phyloP scores from a whole-genome alignment of 495 filamentous ascomycete species.

The Penicillium coffeae region DNA sequence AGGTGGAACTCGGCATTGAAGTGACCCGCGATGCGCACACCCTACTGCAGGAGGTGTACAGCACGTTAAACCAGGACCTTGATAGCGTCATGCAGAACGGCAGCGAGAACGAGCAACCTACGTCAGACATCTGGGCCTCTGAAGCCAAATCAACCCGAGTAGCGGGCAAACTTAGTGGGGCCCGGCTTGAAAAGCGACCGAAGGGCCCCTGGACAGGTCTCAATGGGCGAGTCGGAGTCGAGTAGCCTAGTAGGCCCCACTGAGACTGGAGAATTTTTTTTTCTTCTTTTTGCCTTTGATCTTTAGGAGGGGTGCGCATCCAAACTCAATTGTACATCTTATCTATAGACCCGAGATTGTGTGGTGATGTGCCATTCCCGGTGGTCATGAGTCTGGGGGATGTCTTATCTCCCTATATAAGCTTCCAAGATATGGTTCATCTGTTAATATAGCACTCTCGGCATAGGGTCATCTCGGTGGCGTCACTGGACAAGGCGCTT shows the following conservation, averaged over 20 bases:
- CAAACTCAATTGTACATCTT: conserved; percentile 2
- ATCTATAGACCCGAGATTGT: too few relatives aligned
- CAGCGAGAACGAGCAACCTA: conserved; percentile 12
- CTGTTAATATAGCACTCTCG: too few relatives aligned
- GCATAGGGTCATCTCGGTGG: too few relatives aligned
- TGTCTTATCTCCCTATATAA: too few relatives aligned
- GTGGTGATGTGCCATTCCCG: too few relatives aligned
- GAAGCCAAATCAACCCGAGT: conserved; percentile 28
- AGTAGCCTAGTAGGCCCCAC: conserved; percentile 5
- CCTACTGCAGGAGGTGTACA: conserved; percentile 31
- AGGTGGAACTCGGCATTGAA: conserved; percentile 30
- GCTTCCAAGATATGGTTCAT: too few relatives aligned
- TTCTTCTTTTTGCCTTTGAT: background rate
- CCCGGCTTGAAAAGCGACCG: conserved; percentile 21
- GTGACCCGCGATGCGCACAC: conserved; percentile 28
- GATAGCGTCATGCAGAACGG: conserved; percentile 21
- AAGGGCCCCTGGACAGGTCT: conserved; percentile 39
- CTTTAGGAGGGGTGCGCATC: background rate
- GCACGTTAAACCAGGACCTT: conserved; percentile 34
- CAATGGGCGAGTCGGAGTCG: conserved; percentile 34
- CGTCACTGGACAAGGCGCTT: background rate
- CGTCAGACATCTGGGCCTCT: conserved; percentile 34
- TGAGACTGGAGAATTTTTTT: background rate
- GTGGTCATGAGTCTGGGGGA: too few relatives aligned
- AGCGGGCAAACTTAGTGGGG: conserved; percentile 16